A percentile compares a stretch with the other conserved stretches of the same genome.
These are phyloP conservation scores for Umbilicaria muhlenbergii DNA, from an alignment of 495 filamentous ascomycete genomes.

Conservation along the genomic window DNA sequence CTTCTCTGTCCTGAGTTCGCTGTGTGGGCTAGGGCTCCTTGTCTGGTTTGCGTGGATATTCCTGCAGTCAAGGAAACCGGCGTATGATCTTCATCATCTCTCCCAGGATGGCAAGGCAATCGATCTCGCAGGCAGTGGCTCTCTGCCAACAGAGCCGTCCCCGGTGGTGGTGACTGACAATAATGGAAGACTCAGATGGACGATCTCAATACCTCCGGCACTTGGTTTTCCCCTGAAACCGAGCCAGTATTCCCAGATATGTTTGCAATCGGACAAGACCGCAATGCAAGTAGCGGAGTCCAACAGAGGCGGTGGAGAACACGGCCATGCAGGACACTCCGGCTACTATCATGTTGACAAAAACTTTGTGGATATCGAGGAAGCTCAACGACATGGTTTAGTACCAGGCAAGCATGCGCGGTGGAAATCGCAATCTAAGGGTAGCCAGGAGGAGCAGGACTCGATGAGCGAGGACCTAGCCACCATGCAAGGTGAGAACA, in stretches of 20 bases:
- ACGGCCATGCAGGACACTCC: constrained; percentile 22
- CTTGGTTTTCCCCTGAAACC: constrained; percentile 41
- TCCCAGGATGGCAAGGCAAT: constrained; percentile 20
- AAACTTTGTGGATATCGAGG: constrained; percentile 50
- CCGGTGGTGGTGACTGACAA: constrained; percentile 42
- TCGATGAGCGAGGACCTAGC: neutral
- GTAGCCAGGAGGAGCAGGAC: neutral
- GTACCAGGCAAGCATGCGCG: constrained; percentile 22
- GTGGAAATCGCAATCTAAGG: neutral
- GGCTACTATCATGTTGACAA: constrained; percentile 42
- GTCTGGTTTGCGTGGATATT: constrained; percentile 17
- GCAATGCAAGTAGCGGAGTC: constrained; percentile 29
- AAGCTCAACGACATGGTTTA: constrained; percentile 41
- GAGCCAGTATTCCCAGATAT: constrained; percentile 43
- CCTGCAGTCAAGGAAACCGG: constrained; percentile 5
- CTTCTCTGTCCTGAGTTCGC: constrained; percentile 28
- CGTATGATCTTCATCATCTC: constrained; percentile 18
- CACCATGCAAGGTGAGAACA: neutral
- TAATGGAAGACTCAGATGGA: constrained; percentile 46
- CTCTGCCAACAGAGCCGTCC: constrained; percentile 37
- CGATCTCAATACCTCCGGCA: constrained; percentile 46
- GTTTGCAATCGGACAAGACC: constrained; percentile 37
- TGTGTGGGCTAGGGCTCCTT: constrained; percentile 21
- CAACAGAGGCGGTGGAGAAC: constrained; percentile 23
- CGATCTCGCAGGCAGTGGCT: constrained; percentile 35